Evolutionary conservation across 2,329 filamentous ascomycete genomes (phyloP).

Genomic region (Daldinia eschscholtzii): DNA sequence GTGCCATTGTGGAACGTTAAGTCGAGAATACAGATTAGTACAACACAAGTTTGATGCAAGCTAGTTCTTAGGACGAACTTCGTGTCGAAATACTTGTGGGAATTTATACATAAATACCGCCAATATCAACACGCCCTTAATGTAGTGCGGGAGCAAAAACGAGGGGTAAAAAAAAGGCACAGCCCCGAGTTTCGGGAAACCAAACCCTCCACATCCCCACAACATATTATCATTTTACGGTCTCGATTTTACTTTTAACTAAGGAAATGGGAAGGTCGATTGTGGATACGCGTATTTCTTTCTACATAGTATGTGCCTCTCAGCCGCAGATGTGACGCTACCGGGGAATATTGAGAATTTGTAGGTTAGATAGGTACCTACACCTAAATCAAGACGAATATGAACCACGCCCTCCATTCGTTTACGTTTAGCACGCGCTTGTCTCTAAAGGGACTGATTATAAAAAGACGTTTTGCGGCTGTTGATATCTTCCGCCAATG

Average conservation of each 20-base stretch:
- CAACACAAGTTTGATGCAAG: not conserved
- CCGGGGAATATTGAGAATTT: not conserved
- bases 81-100: constrained; percentile 3
- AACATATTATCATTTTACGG: not conserved
- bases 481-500: not conserved
- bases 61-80: not conserved
- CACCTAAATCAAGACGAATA: not conserved
- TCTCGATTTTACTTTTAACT: not conserved
- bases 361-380: not conserved
- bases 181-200: constrained; percentile 27
- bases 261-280: not conserved
- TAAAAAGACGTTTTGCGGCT: not conserved
- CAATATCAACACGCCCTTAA: constrained; percentile 33
- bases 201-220: constrained; percentile 25
- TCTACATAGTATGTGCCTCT: not conserved
- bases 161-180: constrained; percentile 10
- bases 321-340: not conserved
- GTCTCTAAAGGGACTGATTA: not conserved
- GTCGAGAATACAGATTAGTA: not conserved
- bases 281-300: not conserved
- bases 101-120: constrained; percentile 19
- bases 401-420: not conserved
- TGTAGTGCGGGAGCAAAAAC: constrained; percentile 9
- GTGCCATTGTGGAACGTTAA: constrained; percentile 50
- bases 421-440: too few species aligned